Conservation (phyloP, 306 rosid species). For the Prunus mira region DNA sequence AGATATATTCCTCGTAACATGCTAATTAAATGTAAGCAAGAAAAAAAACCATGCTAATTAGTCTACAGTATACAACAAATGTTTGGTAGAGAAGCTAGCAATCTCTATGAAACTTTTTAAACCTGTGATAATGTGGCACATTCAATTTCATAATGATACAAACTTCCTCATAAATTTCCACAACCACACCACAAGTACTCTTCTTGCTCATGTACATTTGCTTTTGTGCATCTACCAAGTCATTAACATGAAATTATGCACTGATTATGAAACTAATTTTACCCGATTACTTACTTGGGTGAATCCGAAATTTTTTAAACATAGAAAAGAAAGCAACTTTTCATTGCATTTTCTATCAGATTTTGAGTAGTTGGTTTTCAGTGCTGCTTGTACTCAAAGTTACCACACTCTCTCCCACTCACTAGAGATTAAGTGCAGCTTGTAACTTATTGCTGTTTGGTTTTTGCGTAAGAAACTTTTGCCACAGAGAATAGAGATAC, state of each 20-base stretch:
- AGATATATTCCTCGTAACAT: not conserved
- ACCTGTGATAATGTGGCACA: not conserved
- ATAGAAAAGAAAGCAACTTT: no score
- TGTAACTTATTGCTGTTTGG: not conserved
- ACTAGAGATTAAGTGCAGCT: not conserved
- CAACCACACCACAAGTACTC: not conserved
- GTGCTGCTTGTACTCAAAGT: not conserved
- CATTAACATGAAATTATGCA: not conserved
- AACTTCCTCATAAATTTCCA: not conserved
- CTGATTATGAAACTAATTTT: no score
- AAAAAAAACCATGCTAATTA: not conserved
- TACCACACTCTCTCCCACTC: not conserved
- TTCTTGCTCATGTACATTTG: not conserved
- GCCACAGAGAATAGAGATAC: not conserved
- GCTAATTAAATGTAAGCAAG: not conserved
- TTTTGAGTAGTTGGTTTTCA: not conserved
- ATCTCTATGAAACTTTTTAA: not conserved
- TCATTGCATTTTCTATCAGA: not conserved
- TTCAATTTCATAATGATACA: not conserved
- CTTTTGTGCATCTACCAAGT: no score
- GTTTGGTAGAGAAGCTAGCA: conserved; percentile 7
- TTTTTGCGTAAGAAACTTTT: not conserved
- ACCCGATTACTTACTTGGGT: not conserved
- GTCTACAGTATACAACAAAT: not conserved
- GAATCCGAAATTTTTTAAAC: not conserved